Evolutionary conservation across 306 rosid species (phyloP), one percentile per base, ranked within the genome.

Genomic region (Cucurbita maxima): DNA sequence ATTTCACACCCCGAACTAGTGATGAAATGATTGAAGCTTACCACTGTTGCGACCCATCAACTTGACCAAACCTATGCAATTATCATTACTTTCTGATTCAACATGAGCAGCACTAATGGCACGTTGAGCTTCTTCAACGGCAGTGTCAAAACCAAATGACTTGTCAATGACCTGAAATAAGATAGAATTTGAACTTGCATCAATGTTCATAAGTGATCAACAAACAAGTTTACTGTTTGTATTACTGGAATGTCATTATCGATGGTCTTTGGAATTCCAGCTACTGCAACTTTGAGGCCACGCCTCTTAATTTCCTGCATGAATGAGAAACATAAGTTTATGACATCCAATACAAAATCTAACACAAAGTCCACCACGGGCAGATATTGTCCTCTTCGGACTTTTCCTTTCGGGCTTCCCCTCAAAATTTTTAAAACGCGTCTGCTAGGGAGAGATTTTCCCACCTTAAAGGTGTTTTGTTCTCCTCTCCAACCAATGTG

Each of bases 1-100:
- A 52, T 5, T 47, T 45, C 19, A 12, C 56, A 45, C 37, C 34
- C 34, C 20, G n/a, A 19, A 8, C n/a, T 56, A 78, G 70, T 59
- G 52, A 45, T 58, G 62, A 72, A 61, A 40, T 10, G n/a, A 25
- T 10, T 3, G 18, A 43, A 78, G 80, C 82, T 76, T 81, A 89
- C 96, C 96, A 75, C 92, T 89, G 18, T 76, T 40, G 80, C 92
- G 92, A 14, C 90, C 88, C 96, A 89, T 89, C 82, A 89, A 75
- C 83, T 89, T 89, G 70, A 89, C 90, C 38, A 89, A 70, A 1
- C 96, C 96, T 52, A 87, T 81, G 51, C 90, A 80, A 81, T 89
- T 87, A 76, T 89, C 96, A 50, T 81, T 2, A 56, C 96, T 89
- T 77, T 84, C 90, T 10, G 96, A 76, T 79, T 89, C 96, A 56